Evolutionary conservation across 2,329 filamentous ascomycete species (phyloP).

Genomic region (Endothia cerciana): DNA sequence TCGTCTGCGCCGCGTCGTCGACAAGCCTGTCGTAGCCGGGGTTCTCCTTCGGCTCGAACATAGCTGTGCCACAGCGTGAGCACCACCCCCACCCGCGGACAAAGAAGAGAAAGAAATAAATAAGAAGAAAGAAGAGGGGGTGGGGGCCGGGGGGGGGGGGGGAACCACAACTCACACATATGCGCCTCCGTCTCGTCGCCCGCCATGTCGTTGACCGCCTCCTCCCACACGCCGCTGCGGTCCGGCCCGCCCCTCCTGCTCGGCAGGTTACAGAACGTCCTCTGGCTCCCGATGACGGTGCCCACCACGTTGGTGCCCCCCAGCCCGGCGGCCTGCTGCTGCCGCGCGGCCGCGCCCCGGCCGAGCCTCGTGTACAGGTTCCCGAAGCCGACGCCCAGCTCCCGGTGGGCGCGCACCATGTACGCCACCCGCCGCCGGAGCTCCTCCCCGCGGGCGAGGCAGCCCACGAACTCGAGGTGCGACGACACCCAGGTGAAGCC

Average conservation of each 20-base stretch:
- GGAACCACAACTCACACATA: conserved; percentile 56
- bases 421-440: conserved; percentile 73
- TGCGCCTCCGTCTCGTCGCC: conserved; percentile 81
- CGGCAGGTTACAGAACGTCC: conserved; percentile 89
- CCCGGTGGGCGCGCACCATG: conserved; percentile 66
- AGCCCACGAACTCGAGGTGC: conserved; percentile 92
- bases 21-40: conserved; percentile 71
- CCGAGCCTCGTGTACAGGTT: conserved; percentile 90
- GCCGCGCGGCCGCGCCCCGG: conserved; percentile 60
- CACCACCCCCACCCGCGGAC: not conserved
- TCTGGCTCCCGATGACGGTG: conserved; percentile 66
- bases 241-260: conserved; percentile 47
- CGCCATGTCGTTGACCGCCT: conserved; percentile 78
- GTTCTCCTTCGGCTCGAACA: conserved; percentile 76
- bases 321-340: conserved; percentile 48
- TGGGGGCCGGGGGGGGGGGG: no score
- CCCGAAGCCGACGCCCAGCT: conserved; percentile 74
- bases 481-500: conserved; percentile 83
- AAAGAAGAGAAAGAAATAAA: not conserved
- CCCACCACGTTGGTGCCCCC: conserved; percentile 61
- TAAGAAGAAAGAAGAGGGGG: conserved; percentile 2
- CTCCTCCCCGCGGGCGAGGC: conserved; percentile 82
- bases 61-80: conserved; percentile 48
- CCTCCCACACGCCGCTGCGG: conserved; percentile 60
- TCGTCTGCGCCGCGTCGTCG: conserved; percentile 66